phyloP scores from a whole-genome alignment of 2,329 filamentous ascomycete genomes.

The Byssoonygena ceratinophila region DNA sequence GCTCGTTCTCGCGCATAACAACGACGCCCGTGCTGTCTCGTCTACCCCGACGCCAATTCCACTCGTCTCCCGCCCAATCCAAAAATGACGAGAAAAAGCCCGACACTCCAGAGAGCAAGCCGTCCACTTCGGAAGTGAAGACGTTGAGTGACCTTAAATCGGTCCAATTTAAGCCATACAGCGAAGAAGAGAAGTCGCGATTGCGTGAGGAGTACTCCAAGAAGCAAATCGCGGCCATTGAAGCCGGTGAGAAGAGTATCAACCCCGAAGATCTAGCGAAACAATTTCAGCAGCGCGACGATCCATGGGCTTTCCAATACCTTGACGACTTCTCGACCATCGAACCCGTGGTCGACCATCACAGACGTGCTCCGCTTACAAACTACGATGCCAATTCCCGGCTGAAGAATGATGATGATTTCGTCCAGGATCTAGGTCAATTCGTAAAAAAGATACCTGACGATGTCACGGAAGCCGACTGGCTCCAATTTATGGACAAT shows the following conservation, averaged over 20 bases:
- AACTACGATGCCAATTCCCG: constrained; percentile 48
- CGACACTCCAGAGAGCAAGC: constrained; percentile 25
- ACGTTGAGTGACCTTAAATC: constrained; percentile 18
- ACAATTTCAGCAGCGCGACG: constrained; percentile 60
- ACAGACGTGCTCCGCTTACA: constrained; percentile 41
- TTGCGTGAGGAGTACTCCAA: constrained; percentile 63
- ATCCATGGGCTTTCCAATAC: constrained; percentile 63
- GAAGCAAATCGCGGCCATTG: constrained; percentile 69
- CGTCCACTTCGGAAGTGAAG: constrained; percentile 26
- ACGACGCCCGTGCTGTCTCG: constrained; percentile 31
- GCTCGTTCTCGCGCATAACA: constrained; percentile 32
- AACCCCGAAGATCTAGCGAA: constrained; percentile 61
- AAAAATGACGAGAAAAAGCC: constrained; percentile 20
- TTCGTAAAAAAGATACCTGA: constrained; percentile 38
- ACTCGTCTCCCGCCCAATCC: constrained; percentile 34
- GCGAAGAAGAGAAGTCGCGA: constrained; percentile 51
- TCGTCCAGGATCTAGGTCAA: constrained; percentile 47
- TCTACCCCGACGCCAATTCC: constrained; percentile 41
- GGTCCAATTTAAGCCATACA: constrained; percentile 48
- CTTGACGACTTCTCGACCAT: constrained; percentile 72
- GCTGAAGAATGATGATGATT: constrained; percentile 54
- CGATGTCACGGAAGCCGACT: constrained; percentile 38
- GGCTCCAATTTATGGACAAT: constrained; percentile 36
- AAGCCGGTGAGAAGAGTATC: constrained; percentile 69
- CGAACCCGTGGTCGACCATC: constrained; percentile 67